Percentiles rank a stretch among this genome's conserved stretches.
Conservation (phyloP, 78 protist genomes). For the Diacronema lutheri region DNA sequence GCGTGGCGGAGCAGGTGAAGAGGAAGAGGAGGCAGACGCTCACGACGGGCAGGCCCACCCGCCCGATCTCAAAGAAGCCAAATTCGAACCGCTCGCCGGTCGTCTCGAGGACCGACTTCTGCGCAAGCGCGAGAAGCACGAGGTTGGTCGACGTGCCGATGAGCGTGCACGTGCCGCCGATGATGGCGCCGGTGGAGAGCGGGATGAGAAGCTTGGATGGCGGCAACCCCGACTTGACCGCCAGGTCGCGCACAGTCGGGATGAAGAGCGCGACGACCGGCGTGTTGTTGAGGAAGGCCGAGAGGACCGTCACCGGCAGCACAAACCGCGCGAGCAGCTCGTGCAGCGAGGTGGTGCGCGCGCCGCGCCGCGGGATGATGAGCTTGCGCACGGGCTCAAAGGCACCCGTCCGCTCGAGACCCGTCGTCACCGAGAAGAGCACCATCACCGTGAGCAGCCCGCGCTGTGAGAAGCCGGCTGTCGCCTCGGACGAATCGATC, state of each 20-base stretch:
- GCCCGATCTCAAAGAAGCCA: not conserved
- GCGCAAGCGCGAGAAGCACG: not conserved
- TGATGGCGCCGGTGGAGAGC: constrained; percentile 13
- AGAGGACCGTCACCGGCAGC: not conserved
- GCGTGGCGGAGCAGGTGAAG: not conserved
- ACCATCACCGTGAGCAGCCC: too few relatives aligned
- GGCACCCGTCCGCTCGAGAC: too few relatives aligned
- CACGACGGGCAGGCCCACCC: not conserved
- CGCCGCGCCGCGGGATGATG: too few relatives aligned
- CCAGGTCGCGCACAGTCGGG: not conserved
- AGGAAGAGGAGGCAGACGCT: not conserved
- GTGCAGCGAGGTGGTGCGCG: too few relatives aligned
- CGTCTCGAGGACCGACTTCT: not conserved
- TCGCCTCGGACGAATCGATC: too few relatives aligned
- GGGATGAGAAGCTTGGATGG: constrained; percentile 27
- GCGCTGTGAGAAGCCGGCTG: too few relatives aligned
- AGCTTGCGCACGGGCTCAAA: too few relatives aligned
- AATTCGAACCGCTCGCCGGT: not conserved
- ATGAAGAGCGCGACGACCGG: constrained; percentile 18
- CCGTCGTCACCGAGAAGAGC: too few relatives aligned
- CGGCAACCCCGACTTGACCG: not conserved
- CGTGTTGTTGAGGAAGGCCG: constrained; percentile 30
- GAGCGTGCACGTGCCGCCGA: constrained; percentile 43
- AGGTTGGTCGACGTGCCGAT: constrained; percentile 35
- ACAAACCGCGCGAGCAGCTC: not conserved